A percentile compares a stretch with the other conserved stretches of the same genome.
These are phyloP conservation scores for Prunus yedoensis DNA, from an alignment of 331 rosid genomes.

Conservation along the genomic window DNA sequence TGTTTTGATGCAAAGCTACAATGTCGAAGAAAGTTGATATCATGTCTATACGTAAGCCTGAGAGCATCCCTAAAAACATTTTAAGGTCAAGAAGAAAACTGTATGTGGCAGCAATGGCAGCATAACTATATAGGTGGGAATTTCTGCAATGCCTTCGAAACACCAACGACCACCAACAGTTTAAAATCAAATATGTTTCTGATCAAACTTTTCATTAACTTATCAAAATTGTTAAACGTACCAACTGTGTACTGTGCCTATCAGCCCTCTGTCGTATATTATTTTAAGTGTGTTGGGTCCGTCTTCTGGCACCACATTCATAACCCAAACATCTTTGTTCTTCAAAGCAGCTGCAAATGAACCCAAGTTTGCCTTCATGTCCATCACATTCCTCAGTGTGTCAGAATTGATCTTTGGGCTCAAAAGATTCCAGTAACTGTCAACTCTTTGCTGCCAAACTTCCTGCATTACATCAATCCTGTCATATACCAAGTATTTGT, in stretches of 20 bases:
- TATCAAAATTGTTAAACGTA: conserved; percentile 16
- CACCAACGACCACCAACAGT: background rate
- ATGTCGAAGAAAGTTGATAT: background rate
- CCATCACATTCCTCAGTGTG: conserved; percentile 46
- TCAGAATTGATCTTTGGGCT: conserved; percentile 32
- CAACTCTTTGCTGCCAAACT: conserved; percentile 37
- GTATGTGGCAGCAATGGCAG: background rate
- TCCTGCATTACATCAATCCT: conserved; percentile 27
- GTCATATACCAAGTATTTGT: conserved; percentile 12
- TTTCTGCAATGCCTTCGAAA: background rate
- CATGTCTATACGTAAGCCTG: background rate
- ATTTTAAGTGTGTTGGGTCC: conserved; percentile 48
- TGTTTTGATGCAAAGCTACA: background rate
- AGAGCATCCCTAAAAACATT: background rate
- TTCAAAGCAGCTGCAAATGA: conserved; percentile 51
- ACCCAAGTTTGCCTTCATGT: conserved; percentile 52
- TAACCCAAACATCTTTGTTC: conserved; percentile 51
- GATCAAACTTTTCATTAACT: background rate
- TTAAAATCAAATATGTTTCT: background rate
- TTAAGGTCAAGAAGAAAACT: background rate
- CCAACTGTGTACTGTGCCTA: conserved; percentile 50
- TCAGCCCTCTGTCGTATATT: conserved; percentile 54
- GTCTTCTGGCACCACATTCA: conserved; percentile 53
- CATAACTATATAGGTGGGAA: background rate
- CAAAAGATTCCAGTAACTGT: conserved; percentile 41